A percentile compares a stretch with the other conserved stretches of the same genome.
phyloP scores from a whole-genome alignment of 495 filamentous ascomycete genomes.

The Xylaria scruposa region DNA sequence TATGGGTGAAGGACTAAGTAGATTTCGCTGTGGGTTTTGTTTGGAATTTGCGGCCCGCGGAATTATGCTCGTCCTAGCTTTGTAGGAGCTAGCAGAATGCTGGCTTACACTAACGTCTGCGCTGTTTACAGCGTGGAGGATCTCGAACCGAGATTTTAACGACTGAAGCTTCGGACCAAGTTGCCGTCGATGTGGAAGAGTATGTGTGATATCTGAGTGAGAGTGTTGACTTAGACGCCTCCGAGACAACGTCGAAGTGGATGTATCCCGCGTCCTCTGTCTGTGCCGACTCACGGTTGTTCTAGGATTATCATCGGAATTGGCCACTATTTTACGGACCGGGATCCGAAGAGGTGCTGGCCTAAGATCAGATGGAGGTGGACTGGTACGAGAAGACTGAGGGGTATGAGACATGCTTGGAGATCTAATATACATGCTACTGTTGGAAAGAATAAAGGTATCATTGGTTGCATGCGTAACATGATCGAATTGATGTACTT shows the following conservation, averaged over 20 bases:
- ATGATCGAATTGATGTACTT: slow-evolving; percentile 1
- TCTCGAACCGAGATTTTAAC: slow-evolving; percentile 52
- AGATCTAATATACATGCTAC: slow-evolving; percentile 7
- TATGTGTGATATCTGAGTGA: slow-evolving; percentile 8
- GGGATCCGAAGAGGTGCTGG: slow-evolving; percentile 26
- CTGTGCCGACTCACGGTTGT: not conserved
- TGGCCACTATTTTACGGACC: slow-evolving; percentile 1
- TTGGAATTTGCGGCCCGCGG: slow-evolving; percentile 14
- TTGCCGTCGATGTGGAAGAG: slow-evolving; percentile 25
- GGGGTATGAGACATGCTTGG: slow-evolving; percentile 13
- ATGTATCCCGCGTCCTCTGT: not conserved
- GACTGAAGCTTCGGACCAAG: slow-evolving; percentile 37
- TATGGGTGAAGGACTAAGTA: slow-evolving; percentile 11
- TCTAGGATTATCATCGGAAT: not conserved
- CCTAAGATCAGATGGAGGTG: slow-evolving; percentile 10
- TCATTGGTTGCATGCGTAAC: slow-evolving; percentile 19
- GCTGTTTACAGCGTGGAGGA: slow-evolving; percentile 42
- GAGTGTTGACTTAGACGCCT: not conserved
- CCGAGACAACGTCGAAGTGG: not conserved
- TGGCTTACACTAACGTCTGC: slow-evolving; percentile 24
- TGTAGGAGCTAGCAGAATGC: slow-evolving; percentile 23
- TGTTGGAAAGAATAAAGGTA: slow-evolving; percentile 17
- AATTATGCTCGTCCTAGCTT: slow-evolving; percentile 24
- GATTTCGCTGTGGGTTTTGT: not conserved
- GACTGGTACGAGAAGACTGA: not conserved